Evolutionary conservation across 2,329 filamentous ascomycete genomes (phyloP).

Genomic region (Xylariaceae sp.): DNA sequence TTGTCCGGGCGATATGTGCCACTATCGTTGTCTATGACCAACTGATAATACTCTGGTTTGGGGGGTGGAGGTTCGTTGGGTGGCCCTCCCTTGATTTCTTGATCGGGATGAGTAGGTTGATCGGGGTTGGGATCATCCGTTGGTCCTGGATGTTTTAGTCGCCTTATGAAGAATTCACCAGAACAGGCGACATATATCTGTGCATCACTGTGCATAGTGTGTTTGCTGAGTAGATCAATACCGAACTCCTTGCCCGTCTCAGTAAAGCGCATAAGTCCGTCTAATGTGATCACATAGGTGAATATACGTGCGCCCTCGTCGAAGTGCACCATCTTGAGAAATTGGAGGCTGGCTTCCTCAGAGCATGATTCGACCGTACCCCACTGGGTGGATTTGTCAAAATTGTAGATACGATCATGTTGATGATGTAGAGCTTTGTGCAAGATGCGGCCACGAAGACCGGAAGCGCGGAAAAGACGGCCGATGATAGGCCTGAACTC

Average conservation of each 20-base stretch:
- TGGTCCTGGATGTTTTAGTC: slow-evolving; percentile 50
- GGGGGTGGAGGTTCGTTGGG: slow-evolving; percentile 40
- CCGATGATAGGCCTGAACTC: slow-evolving; percentile 90
- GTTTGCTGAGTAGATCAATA: slow-evolving; percentile 88
- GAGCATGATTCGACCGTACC: slow-evolving; percentile 65
- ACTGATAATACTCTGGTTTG: slow-evolving; percentile 64
- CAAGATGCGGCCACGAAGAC: slow-evolving; percentile 73
- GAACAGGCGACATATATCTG: slow-evolving; percentile 87
- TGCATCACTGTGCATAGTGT: slow-evolving; percentile 95
- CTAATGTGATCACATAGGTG: slow-evolving; percentile 87
- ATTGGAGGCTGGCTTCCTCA: slow-evolving; percentile 68
- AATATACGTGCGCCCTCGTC: slow-evolving; percentile 83
- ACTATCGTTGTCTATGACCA: slow-evolving; percentile 92
- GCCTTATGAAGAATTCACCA: slow-evolving; percentile 87
- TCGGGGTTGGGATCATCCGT: slow-evolving; percentile 40
- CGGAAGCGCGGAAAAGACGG: slow-evolving; percentile 77
- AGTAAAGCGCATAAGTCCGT: slow-evolving; percentile 83
- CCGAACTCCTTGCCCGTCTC: slow-evolving; percentile 95
- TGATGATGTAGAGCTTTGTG: slow-evolving; percentile 88
- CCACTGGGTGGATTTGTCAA: slow-evolving; percentile 69
- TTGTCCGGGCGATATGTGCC: slow-evolving; percentile 90
- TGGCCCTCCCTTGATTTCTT: slow-evolving; percentile 43
- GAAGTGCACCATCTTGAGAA: slow-evolving; percentile 81
- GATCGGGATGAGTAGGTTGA: slow-evolving; percentile 48
- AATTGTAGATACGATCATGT: slow-evolving; percentile 85